A percentile compares a stretch with the other conserved stretches of the same genome.
Conservation (phyloP, 441 rosid species). For the Mallotus repandus region DNA sequence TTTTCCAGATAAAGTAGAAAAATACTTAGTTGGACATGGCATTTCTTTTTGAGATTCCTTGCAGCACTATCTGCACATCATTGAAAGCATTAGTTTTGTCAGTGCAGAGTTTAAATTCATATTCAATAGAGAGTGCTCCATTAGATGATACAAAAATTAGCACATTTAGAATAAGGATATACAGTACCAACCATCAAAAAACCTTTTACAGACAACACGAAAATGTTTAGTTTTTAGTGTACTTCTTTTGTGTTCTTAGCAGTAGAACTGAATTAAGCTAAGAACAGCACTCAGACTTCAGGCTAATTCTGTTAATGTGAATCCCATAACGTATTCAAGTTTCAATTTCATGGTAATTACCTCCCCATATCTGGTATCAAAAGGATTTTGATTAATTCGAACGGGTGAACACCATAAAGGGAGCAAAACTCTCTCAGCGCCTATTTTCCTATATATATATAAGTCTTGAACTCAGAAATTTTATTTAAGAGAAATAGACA, state of each 20-base stretch:
- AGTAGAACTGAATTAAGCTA: not conserved
- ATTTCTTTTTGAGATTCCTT: slow-evolving; percentile 30
- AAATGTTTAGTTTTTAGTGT: not conserved
- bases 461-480: not conserved
- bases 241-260: not conserved
- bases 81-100: slow-evolving; percentile 8
- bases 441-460: not conserved
- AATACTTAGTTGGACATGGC: not conserved
- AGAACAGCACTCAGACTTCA: too few species aligned
- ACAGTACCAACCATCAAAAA: too few species aligned
- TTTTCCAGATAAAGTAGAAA: not conserved
- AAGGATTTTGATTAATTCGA: too few species aligned
- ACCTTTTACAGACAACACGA: too few species aligned
- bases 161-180: too few species aligned
- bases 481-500: not conserved
- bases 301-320: not conserved
- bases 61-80: slow-evolving; percentile 26
- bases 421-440: too few species aligned
- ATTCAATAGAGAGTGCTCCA: too few species aligned
- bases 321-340: not conserved
- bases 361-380: too few species aligned
- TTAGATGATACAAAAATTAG: too few species aligned
- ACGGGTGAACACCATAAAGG: too few species aligned
- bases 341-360: not conserved
- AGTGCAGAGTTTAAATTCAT: too few species aligned